Conservation (phyloP, 495 filamentous ascomycete species). For the Penicillium coprophilum region DNA sequence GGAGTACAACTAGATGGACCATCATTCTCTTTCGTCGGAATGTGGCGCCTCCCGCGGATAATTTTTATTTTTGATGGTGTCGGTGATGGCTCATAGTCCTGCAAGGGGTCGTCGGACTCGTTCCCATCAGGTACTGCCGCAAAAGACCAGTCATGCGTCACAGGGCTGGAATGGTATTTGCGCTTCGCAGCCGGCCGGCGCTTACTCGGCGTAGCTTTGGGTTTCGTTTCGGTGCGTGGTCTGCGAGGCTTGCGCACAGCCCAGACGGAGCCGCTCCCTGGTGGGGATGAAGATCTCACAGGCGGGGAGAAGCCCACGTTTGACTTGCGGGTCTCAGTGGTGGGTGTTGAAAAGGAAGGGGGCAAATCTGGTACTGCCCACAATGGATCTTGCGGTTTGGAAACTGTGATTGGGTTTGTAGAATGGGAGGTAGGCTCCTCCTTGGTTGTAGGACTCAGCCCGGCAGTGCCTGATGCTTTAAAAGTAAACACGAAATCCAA, state of each 20-base stretch:
- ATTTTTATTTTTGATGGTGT: conserved; percentile 25
- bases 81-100: conserved; percentile 40
- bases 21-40: conserved; percentile 2
- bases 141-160: conserved; percentile 48
- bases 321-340: conserved; percentile 19
- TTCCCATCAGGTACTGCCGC: conserved; percentile 36
- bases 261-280: conserved; percentile 43
- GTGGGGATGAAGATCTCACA: conserved; percentile 36
- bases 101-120: conserved; percentile 51
- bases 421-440: background rate
- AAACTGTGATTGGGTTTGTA: conserved; percentile 6
- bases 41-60: conserved; percentile 26
- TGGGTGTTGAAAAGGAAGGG: conserved; percentile 37
- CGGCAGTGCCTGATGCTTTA: conserved; percentile 4
- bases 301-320: conserved; percentile 16
- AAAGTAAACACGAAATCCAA: conserved; percentile 25
- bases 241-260: conserved; percentile 29
- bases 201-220: conserved; percentile 24
- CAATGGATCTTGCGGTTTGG: conserved; percentile 19
- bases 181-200: conserved; percentile 26
- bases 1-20: conserved; percentile 1
- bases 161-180: conserved; percentile 37
- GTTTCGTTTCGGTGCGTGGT: conserved; percentile 27
- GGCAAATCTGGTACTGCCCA: conserved; percentile 47
- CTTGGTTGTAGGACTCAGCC: conserved; percentile 6